Evolutionary conservation across 495 filamentous ascomycete species (phyloP).

Genomic region (Lasiosphaeria ovina): DNA sequence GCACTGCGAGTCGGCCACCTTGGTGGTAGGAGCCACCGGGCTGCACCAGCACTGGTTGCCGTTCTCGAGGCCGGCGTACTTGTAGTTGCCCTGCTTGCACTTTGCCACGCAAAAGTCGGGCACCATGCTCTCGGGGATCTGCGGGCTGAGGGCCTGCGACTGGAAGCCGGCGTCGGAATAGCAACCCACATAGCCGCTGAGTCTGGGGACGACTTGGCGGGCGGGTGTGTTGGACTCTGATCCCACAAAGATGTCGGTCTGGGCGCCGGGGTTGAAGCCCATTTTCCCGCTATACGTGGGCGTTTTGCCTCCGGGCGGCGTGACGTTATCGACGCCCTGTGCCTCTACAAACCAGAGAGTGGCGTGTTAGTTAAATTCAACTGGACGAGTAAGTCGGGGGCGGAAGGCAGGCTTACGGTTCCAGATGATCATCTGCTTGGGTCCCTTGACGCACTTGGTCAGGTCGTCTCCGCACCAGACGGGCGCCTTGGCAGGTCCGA

Average conservation of each 20-base stretch:
- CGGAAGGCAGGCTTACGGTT: slow-evolving; percentile 25
- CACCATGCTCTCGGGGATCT: slow-evolving; percentile 3
- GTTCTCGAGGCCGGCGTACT: slow-evolving; percentile 4
- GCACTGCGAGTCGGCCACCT: slow-evolving; percentile 2
- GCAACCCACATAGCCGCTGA: not conserved
- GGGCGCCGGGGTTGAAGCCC: slow-evolving; percentile 44
- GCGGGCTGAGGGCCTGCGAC: not conserved
- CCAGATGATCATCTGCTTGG: slow-evolving; percentile 57
- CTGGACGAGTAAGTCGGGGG: not conserved
- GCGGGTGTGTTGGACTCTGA: not conserved
- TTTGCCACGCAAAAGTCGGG: slow-evolving; percentile 3
- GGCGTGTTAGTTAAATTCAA: not conserved
- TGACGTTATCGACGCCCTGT: slow-evolving; percentile 40
- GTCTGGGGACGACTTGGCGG: not conserved
- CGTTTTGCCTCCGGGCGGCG: slow-evolving; percentile 22
- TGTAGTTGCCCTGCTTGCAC: slow-evolving; percentile 1
- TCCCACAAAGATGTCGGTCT: slow-evolving; percentile 46
- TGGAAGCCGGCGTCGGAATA: not conserved
- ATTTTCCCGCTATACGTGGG: slow-evolving; percentile 43
- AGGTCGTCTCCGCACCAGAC: slow-evolving; percentile 43
- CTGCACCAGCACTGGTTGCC: slow-evolving; percentile 3
- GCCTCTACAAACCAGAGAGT: slow-evolving; percentile 11
- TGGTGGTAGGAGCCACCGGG: not conserved
- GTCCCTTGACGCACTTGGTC: slow-evolving; percentile 47
- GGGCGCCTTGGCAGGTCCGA: slow-evolving; percentile 42